Conservation (phyloP, 2,329 filamentous ascomycete genomes). For the Cercospora janseana region DNA sequence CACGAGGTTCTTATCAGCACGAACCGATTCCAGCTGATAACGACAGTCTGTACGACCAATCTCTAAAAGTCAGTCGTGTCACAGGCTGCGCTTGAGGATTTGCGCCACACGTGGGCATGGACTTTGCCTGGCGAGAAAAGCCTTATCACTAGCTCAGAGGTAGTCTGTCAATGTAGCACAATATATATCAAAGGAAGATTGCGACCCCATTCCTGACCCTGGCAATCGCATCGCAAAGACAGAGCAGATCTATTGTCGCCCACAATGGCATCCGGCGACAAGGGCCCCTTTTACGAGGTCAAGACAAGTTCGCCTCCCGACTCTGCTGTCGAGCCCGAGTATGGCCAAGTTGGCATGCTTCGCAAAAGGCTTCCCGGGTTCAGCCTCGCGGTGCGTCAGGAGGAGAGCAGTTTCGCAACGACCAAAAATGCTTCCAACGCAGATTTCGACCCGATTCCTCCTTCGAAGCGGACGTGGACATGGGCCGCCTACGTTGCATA, state of each 20-base stretch:
- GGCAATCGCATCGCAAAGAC: background rate
- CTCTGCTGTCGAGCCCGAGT: constrained; percentile 28
- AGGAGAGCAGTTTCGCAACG: constrained; percentile 38
- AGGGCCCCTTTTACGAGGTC: constrained; percentile 17
- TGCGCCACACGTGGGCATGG: no score
- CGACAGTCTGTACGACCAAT: background rate
- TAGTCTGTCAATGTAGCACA: no score
- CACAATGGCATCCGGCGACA: constrained; percentile 18
- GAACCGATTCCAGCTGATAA: background rate
- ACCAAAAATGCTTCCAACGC: constrained; percentile 40
- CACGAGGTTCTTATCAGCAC: background rate
- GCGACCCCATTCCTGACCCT: background rate
- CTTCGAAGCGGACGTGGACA: constrained; percentile 41
- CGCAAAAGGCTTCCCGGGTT: constrained; percentile 32
- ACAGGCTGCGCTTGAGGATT: no score
- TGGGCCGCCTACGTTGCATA: constrained; percentile 39
- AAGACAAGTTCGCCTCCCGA: constrained; percentile 30
- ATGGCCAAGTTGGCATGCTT: constrained; percentile 30
- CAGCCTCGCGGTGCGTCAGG: constrained; percentile 37
- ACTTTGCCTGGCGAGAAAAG: no score
- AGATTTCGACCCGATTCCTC: constrained; percentile 42
- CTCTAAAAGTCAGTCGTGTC: constrained; percentile 2
- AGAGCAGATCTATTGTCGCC: background rate
- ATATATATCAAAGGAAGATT: background rate
- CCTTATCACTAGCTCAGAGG: no score